Evolutionary conservation across 2,329 filamentous ascomycete species (phyloP), one percentile per base, ranked within the genome.

Genomic region (Talaromyces sp.): DNA sequence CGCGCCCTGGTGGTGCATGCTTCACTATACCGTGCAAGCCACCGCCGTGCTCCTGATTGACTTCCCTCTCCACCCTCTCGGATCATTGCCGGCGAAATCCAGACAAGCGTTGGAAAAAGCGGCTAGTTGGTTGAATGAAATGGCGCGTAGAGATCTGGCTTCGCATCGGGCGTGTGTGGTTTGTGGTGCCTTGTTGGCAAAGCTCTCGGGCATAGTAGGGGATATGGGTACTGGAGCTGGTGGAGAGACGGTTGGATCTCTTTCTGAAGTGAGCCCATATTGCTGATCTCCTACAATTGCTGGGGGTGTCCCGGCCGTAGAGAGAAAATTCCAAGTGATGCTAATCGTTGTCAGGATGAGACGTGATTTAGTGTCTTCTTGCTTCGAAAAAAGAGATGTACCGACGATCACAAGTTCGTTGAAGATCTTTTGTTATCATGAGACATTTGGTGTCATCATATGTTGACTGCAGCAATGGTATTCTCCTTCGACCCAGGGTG

Each of bases 11-110:
- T 79, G 75, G 73, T 75, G 69, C 63, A 66, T 77, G 18, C 66
- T 79, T 33, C 76, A 79, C 61, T 75, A 74, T 64, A 63, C 79
- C 16, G 75, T 79, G 65, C 78, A 80, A 65, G 72, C 76, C 2
- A 69, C 69, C 0, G 75, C 72, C 9, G 68, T 80, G 16, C 66
- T 80, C 21, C 69, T 79, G 44, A 72, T 76, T 14, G 70, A 76
- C 23, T 61, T 54, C 31, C 37, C 62, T 16, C 23, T 58, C 31
- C 40, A 31, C 18, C 35, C 21, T 12, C 28, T 18, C 5, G 11
- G 54, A 7, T 35, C 44, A 2, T 21, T 21, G 1, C 37, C 54
- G 2, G 21, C 9, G 11, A 42, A 44, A 11, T n/a, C 58, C 1
- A 42, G 50, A 21, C 50, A 42, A 23, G 62, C 57, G 12, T 18